phyloP scores from a whole-genome alignment of 495 filamentous ascomycete genomes.

The Aspergillus bridgeri region DNA sequence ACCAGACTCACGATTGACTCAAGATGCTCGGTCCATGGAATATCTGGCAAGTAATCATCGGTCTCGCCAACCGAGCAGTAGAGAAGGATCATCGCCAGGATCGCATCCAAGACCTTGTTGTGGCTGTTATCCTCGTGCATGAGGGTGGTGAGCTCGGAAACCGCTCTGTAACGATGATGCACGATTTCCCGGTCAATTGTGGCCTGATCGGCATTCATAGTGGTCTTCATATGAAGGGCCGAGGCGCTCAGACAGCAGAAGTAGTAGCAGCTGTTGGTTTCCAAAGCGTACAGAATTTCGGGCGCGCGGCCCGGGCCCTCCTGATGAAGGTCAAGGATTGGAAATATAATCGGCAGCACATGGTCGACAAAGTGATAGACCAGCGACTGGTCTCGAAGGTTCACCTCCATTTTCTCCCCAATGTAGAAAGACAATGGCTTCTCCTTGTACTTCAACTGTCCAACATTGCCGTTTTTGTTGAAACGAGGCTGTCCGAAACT shows the following conservation, averaged over 20 bases:
- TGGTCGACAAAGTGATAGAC: conserved; percentile 87
- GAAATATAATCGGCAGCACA: conserved; percentile 82
- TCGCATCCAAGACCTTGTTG: conserved; percentile 81
- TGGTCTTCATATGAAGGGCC: conserved; percentile 85
- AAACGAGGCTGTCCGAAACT: neutral
- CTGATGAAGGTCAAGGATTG: conserved; percentile 79
- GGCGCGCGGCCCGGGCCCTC: conserved; percentile 66
- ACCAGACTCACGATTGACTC: conserved; percentile 77
- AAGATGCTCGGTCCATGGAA: conserved; percentile 94
- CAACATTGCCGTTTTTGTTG: neutral
- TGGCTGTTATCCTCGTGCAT: conserved; percentile 72
- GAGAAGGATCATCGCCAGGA: conserved; percentile 93
- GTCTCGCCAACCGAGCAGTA: conserved; percentile 83
- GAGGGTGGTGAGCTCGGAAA: conserved; percentile 76
- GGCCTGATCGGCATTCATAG: conserved; percentile 57
- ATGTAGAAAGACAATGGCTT: conserved; percentile 28
- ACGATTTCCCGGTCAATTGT: conserved; percentile 86
- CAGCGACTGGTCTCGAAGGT: conserved; percentile 75
- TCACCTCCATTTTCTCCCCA: conserved; percentile 70
- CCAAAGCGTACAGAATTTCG: conserved; percentile 74
- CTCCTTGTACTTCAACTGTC: neutral
- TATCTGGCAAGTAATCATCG: conserved; percentile 83
- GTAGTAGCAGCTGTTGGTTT: conserved; percentile 83
- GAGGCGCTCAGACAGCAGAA: conserved; percentile 93
- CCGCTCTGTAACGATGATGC: conserved; percentile 83